Evolutionary conservation across 2,329 filamentous ascomycete genomes (phyloP).

Genomic region (Neobulgaria alba): DNA sequence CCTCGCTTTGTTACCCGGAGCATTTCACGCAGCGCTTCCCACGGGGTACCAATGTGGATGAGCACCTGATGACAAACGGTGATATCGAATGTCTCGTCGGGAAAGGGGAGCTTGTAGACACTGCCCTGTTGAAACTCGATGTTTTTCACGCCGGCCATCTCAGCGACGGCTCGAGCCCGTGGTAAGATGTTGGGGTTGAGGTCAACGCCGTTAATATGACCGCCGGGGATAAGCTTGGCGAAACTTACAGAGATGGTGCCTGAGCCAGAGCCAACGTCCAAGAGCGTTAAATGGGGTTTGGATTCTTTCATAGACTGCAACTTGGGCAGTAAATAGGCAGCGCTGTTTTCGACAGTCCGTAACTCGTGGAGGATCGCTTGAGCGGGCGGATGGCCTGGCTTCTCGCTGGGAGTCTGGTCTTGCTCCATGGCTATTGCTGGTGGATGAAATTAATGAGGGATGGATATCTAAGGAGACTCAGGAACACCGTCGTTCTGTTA

Average conservation of each 20-base stretch:
- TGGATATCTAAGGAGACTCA: not conserved
- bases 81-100: slow-evolving; percentile 46
- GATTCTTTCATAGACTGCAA: slow-evolving; percentile 26
- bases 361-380: slow-evolving; percentile 15
- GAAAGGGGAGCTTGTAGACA: slow-evolving; percentile 29
- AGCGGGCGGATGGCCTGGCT: slow-evolving; percentile 17
- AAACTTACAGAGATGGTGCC: slow-evolving; percentile 40
- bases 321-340: slow-evolving; percentile 35
- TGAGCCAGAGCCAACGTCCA: slow-evolving; percentile 41
- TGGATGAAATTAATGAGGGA: not conserved
- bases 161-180: slow-evolving; percentile 13
- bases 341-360: slow-evolving; percentile 37
- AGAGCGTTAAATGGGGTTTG: slow-evolving; percentile 24
- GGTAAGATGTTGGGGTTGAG: slow-evolving; percentile 18
- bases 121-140: slow-evolving; percentile 20
- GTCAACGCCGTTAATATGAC: slow-evolving; percentile 35
- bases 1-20: slow-evolving; percentile 42
- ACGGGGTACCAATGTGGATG: slow-evolving; percentile 44
- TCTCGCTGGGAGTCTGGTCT: slow-evolving; percentile 13
- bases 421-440: slow-evolving; percentile 14
- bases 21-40: slow-evolving; percentile 44
- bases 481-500: not conserved
- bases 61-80: slow-evolving; percentile 51
- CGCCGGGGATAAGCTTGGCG: slow-evolving; percentile 32
- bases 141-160: slow-evolving; percentile 16